Evolutionary conservation across 164 flowering plant genomes (phyloP).

Genomic region (Cinnamomum micranthum): DNA sequence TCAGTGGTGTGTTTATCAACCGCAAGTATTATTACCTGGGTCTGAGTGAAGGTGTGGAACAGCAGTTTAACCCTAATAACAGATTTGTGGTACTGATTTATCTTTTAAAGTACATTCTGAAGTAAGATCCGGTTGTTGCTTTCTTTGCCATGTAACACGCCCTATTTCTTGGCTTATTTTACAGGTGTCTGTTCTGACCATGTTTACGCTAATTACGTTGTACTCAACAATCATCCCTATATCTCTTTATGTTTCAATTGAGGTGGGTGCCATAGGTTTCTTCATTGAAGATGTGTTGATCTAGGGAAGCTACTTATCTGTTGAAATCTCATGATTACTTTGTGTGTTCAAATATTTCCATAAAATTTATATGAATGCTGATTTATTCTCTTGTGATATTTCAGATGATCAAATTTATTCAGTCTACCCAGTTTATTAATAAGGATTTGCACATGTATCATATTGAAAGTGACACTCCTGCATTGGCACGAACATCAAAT

Average conservation of each 20-base stretch:
- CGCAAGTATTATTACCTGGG: conserved; percentile 62
- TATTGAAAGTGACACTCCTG: conserved; percentile 80
- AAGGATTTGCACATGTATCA: conserved; percentile 92
- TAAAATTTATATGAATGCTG: background rate
- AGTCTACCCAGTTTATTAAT: conserved; percentile 89
- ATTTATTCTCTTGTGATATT: conserved; percentile 1
- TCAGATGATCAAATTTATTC: conserved; percentile 96
- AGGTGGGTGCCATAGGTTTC: conserved; percentile 42
- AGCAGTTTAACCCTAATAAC: conserved; percentile 74
- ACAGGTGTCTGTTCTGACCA: conserved; percentile 70
- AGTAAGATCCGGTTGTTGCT: background rate
- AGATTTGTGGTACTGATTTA: conserved; percentile 62
- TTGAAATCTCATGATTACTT: background rate
- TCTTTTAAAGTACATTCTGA: conserved; percentile 6
- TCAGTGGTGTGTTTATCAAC: conserved; percentile 78
- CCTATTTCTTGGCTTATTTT: background rate
- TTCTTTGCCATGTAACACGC: background rate
- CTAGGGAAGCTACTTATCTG: background rate
- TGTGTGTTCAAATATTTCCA: background rate
- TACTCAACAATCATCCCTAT: conserved; percentile 95
- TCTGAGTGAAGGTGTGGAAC: conserved; percentile 39
- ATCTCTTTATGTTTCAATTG: conserved; percentile 95
- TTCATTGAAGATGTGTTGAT: background rate
- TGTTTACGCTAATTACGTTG: conserved; percentile 88
- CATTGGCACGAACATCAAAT: conserved; percentile 93